Evolutionary conservation across 345 rosid species (phyloP).

Genomic region (Excoecaria agallocha): DNA sequence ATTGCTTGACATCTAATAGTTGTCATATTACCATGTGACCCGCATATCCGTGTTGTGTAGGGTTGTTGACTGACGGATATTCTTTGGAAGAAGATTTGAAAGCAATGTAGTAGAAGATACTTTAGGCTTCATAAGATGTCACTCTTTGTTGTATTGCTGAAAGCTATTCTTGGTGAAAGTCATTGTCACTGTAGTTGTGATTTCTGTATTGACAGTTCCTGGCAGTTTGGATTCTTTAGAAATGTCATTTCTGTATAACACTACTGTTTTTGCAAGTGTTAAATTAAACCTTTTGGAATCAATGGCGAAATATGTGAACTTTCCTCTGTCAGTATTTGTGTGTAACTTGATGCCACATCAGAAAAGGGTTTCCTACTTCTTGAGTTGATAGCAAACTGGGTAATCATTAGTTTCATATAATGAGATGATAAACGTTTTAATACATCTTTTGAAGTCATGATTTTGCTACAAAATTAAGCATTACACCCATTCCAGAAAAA

Average conservation of each 20-base stretch:
- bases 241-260: neutral
- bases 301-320: neutral
- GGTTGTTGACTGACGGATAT: neutral
- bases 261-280: neutral
- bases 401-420: neutral
- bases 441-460: neutral
- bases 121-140: neutral
- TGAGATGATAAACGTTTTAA: neutral
- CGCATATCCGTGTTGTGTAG: neutral
- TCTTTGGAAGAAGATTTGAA: neutral
- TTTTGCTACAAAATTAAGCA: neutral
- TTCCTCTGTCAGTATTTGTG: neutral
- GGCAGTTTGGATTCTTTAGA: neutral
- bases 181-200: neutral
- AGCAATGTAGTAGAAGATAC: neutral
- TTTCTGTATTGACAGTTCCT: neutral
- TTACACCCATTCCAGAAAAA: neutral
- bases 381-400: neutral
- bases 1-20: neutral
- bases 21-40: neutral
- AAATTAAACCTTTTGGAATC: constrained; percentile 1
- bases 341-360: neutral
- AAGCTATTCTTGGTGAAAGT: no score
- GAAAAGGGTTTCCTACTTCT: neutral
- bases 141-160: neutral